A percentile compares a stretch with the other conserved stretches of the same genome.
phyloP scores from a whole-genome alignment of 768 basidiomycete species.

The Mycena latifolia region DNA sequence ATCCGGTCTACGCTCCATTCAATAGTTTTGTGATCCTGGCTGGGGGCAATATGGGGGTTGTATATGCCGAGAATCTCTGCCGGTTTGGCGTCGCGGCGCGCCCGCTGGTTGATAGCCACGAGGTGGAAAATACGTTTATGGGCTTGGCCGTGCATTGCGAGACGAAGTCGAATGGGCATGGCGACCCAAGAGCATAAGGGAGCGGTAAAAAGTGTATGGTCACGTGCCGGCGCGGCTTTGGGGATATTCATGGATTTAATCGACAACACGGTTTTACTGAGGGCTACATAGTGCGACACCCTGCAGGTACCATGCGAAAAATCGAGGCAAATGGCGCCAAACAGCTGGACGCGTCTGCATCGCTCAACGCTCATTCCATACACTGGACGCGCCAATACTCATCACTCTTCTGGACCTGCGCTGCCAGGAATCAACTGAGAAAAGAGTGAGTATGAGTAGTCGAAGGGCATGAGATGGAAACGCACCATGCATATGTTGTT shows the following conservation, averaged over 20 bases:
- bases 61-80: slow-evolving; percentile 90
- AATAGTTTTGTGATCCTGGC: slow-evolving; percentile 74
- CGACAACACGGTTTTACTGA: too few relatives aligned
- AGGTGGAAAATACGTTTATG: slow-evolving; percentile 86
- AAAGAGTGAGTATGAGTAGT: slow-evolving; percentile 18
- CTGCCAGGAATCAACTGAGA: slow-evolving; percentile 77
- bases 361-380: too few relatives aligned
- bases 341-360: too few relatives aligned
- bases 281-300: too few relatives aligned
- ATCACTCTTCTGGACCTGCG: slow-evolving; percentile 66
- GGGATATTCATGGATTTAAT: too few relatives aligned
- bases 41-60: slow-evolving; percentile 71
- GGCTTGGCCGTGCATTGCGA: slow-evolving; percentile 84
- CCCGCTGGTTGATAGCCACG: slow-evolving; percentile 82
- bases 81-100: slow-evolving; percentile 86
- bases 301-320: too few relatives aligned
- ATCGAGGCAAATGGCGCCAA: too few relatives aligned
- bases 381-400: not conserved
- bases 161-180: slow-evolving; percentile 89
- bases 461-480: slow-evolving; percentile 11
- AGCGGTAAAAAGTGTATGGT: not conserved
- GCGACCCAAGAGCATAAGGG: slow-evolving; percentile 3
- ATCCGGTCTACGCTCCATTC: slow-evolving; percentile 95
- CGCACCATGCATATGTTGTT: slow-evolving; percentile 97
- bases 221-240: too few relatives aligned